Conservation (phyloP, 139 green algal species). For the Medakamo hakoo region DNA sequence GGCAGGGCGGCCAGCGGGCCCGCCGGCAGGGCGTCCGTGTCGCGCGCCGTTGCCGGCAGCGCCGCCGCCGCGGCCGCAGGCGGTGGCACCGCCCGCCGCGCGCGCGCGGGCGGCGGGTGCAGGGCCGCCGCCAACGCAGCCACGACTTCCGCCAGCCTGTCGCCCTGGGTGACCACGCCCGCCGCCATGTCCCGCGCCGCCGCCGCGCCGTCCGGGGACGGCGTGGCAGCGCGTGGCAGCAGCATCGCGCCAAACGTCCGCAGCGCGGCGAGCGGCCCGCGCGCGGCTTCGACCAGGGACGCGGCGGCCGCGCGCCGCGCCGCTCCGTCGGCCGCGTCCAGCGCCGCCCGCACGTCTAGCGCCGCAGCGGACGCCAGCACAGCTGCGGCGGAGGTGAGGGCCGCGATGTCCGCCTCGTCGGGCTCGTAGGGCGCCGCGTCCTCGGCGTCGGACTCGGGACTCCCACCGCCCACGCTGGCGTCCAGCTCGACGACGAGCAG, state of each 20-base stretch:
- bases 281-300: slow-evolving; percentile 25
- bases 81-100: neutral
- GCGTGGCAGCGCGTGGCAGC: slow-evolving; percentile 12
- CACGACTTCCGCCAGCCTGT: slow-evolving; percentile 34
- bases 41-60: neutral
- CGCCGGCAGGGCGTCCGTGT: neutral
- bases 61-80: neutral
- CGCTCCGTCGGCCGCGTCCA: slow-evolving; percentile 19
- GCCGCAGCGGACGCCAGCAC: slow-evolving; percentile 34
- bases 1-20: neutral
- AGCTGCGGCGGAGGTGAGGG: slow-evolving; percentile 24
- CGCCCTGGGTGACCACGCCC: slow-evolving; percentile 38
- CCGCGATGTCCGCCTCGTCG: slow-evolving; percentile 17
- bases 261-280: slow-evolving; percentile 34
- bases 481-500: slow-evolving; percentile 35
- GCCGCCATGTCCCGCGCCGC: slow-evolving; percentile 41
- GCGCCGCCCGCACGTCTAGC: slow-evolving; percentile 31
- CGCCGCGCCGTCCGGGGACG: slow-evolving; percentile 21
- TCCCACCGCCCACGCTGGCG: too few relatives aligned
- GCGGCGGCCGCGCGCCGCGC: slow-evolving; percentile 16
- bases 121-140: slow-evolving; percentile 14
- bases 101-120: too few relatives aligned
- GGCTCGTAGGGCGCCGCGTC: neutral
- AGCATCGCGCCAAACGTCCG: slow-evolving; percentile 48
- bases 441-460: neutral